Evolutionary conservation across 164 flowering plant species (phyloP), one percentile per base, ranked within the genome.

Genomic region (Stephania japonica): DNA sequence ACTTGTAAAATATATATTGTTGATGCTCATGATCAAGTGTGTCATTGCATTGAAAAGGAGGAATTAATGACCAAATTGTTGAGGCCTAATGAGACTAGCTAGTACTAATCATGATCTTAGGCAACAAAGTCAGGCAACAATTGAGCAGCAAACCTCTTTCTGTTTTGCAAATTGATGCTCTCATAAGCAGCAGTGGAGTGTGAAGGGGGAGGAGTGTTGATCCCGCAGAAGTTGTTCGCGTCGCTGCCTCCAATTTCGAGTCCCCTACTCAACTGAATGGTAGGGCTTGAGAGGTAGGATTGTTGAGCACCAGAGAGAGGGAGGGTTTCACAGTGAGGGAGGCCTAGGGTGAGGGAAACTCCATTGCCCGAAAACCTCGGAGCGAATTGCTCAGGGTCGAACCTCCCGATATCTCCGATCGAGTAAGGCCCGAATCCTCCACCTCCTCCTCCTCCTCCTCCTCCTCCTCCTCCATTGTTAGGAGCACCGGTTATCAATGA

Each of bases 271-370:
- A 88, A 13, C 50, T 85, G 91, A 49, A 91, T 83, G 87, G 73
- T 87, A 21, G 82, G 92, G 81, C 79, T 83, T 1, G 90, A 86
- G 65, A 91, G 86, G 71, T 87, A 91, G 56, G 70, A 78, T 9
- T 85, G 97, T 70, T 89, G 91, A 26, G 87, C 72, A 18, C 81
- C 91, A 5, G 92, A 82, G 3, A 91, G 73, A 49, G 97, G 82
- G 67, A 91, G 84, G 80, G 76, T 87, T 71, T 91, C 95, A 14
- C 87, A 84, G 70, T 89, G 97, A 8, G 93, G 97, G 12, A 91
- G 95, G 42, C 98, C 97, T 8, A 94, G 87, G 24, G 93, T 89
- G 73, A 94, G 92, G 18, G 97, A 94, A 47, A 94, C 92, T 6
- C 88, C 90, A 75, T 87, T 90, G 61, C 90, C 87, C 0, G 91